These are phyloP conservation scores for Talinum fruticosum DNA, from an alignment of 148 eudicot genomes.

Conservation along the genomic window DNA sequence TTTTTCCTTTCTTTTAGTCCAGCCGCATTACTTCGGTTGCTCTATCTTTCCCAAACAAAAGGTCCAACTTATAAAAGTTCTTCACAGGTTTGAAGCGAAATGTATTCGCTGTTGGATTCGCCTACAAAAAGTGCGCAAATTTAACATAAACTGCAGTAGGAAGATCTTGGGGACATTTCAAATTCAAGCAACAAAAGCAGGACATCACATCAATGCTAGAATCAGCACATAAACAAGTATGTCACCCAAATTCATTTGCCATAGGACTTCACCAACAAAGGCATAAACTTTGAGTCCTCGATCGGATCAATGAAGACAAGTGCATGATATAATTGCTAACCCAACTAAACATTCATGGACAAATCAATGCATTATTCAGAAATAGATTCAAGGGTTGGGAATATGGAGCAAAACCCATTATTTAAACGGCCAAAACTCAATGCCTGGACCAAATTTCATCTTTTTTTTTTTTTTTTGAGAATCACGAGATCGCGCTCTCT, in stretches of 20 bases:
- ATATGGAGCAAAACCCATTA: not conserved
- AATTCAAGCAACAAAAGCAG: not conserved
- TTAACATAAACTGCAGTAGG: not conserved
- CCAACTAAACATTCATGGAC: not conserved
- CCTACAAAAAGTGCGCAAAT: slow-evolving; percentile 1
- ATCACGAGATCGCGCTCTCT: not conserved
- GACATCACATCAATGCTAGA: not conserved
- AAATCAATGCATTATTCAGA: not conserved
- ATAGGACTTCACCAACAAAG: not conserved
- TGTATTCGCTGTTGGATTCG: too few species aligned
- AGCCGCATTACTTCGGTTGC: too few species aligned
- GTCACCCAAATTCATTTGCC: not conserved
- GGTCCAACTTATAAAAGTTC: too few species aligned
- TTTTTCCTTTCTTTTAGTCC: too few species aligned
- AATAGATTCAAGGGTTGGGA: not conserved
- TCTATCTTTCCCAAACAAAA: too few species aligned
- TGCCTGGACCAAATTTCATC: not conserved
- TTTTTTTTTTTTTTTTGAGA: too few species aligned
- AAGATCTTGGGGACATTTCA: not conserved
- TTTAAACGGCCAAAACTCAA: not conserved
- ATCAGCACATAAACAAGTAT: not conserved
- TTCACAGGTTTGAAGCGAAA: too few species aligned
- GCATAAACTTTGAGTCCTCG: not conserved
- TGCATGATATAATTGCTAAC: not conserved
- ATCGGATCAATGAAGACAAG: too few species aligned